Percentiles rank a stretch among this genome's conserved stretches.
These are phyloP conservation scores for Pythium diclinum DNA, from an alignment of 352 stramenopile species.

Conservation along the genomic window DNA sequence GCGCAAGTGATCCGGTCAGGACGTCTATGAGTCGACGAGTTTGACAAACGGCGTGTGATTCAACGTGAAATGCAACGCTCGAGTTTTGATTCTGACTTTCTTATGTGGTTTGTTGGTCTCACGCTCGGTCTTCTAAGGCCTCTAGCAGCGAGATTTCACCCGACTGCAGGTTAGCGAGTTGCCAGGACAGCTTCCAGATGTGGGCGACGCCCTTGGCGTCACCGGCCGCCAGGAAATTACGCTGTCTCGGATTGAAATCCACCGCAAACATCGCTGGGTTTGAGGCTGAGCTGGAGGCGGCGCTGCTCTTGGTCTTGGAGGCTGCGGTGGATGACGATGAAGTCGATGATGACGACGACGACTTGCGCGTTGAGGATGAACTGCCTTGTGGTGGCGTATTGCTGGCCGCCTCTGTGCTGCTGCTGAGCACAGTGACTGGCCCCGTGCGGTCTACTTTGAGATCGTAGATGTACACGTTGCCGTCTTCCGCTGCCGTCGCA, in stretches of 20 bases:
- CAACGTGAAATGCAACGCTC: conserved; percentile 1
- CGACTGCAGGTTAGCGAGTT: conserved; percentile 74
- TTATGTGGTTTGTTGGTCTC: not conserved
- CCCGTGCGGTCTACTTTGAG: conserved; percentile 53
- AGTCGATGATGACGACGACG: not conserved
- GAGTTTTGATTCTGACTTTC: not conserved
- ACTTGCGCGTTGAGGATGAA: not conserved
- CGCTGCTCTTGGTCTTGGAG: conserved; percentile 6
- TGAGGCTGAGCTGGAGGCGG: not conserved
- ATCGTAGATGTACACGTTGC: conserved; percentile 74
- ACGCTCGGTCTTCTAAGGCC: conserved; percentile 29
- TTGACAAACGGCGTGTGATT: not conserved
- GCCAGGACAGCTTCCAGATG: conserved; percentile 84
- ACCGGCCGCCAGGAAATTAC: conserved; percentile 79
- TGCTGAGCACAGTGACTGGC: conserved; percentile 41
- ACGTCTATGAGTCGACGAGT: not conserved
- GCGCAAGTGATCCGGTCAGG: conserved; percentile 39
- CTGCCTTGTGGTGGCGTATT: not conserved
- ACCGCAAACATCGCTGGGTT: conserved; percentile 48
- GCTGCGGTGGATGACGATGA: not conserved
- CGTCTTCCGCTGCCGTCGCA: conserved; percentile 63
- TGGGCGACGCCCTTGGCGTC: conserved; percentile 61
- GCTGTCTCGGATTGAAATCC: conserved; percentile 80
- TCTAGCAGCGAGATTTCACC: conserved; percentile 62
- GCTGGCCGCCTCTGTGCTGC: conserved; percentile 10